These are phyloP conservation scores for Penicillium canariense DNA, from an alignment of 495 filamentous ascomycete genomes.

Conservation along the genomic window DNA sequence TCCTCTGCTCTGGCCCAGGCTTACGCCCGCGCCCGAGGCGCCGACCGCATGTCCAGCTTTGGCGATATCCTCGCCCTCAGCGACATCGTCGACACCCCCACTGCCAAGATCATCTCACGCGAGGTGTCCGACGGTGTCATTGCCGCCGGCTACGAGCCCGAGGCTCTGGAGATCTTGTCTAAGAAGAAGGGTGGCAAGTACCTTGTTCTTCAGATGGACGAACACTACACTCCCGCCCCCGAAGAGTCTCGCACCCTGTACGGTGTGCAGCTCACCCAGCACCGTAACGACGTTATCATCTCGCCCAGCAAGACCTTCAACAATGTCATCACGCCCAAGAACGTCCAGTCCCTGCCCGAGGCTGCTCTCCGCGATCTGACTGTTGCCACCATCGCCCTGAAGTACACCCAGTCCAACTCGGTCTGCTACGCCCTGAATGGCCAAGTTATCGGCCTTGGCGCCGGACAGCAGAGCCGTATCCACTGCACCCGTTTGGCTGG, in stretches of 20 bases:
- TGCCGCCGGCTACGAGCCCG: slow-evolving; percentile 78
- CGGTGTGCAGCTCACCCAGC: slow-evolving; percentile 80
- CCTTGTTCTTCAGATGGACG: slow-evolving; percentile 92
- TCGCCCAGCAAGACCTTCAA: slow-evolving; percentile 78
- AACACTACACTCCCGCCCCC: slow-evolving; percentile 70
- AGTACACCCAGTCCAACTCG: slow-evolving; percentile 98
- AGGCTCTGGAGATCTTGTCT: slow-evolving; percentile 84
- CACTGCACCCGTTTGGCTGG: slow-evolving; percentile 98
- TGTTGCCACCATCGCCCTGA: slow-evolving; percentile 92
- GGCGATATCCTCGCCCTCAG: slow-evolving; percentile 94
- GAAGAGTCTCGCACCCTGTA: slow-evolving; percentile 84
- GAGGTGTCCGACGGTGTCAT: slow-evolving; percentile 98
- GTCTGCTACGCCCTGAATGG: slow-evolving; percentile 97
- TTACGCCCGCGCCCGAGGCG: slow-evolving; percentile 90
- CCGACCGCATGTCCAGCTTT: slow-evolving; percentile 96
- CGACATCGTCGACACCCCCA: slow-evolving; percentile 82
- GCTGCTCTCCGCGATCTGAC: slow-evolving; percentile 85
- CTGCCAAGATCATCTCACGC: slow-evolving; percentile 93
- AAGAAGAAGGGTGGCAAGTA: slow-evolving; percentile 99
- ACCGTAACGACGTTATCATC: slow-evolving; percentile 88
- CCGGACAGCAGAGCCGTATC: slow-evolving; percentile 95
- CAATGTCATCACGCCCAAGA: slow-evolving; percentile 80
- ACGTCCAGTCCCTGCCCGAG: slow-evolving; percentile 66
- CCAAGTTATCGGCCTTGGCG: slow-evolving; percentile 90
- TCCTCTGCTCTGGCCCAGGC: slow-evolving; percentile 84